These are phyloP conservation scores for Lachancea dasiensis DNA, from an alignment of 805 yeast genomes.

Conservation along the genomic window DNA sequence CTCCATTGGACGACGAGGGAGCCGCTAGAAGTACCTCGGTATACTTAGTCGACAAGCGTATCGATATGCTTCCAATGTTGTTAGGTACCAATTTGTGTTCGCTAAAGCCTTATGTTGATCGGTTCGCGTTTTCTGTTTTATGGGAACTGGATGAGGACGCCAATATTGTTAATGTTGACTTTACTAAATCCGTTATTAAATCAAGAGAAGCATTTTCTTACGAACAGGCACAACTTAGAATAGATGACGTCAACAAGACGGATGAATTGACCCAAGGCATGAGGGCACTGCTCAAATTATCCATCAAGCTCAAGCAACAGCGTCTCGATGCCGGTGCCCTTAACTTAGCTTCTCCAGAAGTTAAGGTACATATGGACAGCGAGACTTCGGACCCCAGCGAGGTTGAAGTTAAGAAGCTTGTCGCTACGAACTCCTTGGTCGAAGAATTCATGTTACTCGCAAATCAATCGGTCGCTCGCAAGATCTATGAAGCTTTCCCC, in stretches of 20 bases:
- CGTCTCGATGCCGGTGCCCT: constrained; percentile 94
- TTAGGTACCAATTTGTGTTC: constrained; percentile 96
- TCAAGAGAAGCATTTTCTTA: constrained; percentile 94
- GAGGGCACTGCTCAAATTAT: constrained; percentile 72
- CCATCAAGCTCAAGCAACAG: constrained; percentile 77
- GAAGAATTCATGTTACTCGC: constrained; percentile 99
- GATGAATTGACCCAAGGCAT: constrained; percentile 88
- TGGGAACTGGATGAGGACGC: constrained; percentile 94
- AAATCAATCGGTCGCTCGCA: constrained; percentile 90
- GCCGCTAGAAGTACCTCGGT: constrained; percentile 97
- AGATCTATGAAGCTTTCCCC: constrained; percentile 87
- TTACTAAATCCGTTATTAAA: constrained; percentile 79
- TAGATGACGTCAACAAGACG: constrained; percentile 67
- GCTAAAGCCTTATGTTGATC: constrained; percentile 86
- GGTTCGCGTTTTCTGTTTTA: constrained; percentile 90
- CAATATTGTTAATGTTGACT: constrained; percentile 70
- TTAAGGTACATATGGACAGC: constrained; percentile 92
- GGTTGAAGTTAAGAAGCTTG: constrained; percentile 81
- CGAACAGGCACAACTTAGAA: constrained; percentile 85
- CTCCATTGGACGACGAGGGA: constrained; percentile 92
- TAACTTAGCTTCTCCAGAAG: constrained; percentile 96
- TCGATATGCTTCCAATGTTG: constrained; percentile 95
- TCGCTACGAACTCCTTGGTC: constrained; percentile 91
- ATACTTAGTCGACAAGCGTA: constrained; percentile 93
- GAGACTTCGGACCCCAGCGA: constrained; percentile 96